These are phyloP conservation scores for Harrya chromipes DNA, from an alignment of 768 basidiomycete genomes.

Conservation along the genomic window DNA sequence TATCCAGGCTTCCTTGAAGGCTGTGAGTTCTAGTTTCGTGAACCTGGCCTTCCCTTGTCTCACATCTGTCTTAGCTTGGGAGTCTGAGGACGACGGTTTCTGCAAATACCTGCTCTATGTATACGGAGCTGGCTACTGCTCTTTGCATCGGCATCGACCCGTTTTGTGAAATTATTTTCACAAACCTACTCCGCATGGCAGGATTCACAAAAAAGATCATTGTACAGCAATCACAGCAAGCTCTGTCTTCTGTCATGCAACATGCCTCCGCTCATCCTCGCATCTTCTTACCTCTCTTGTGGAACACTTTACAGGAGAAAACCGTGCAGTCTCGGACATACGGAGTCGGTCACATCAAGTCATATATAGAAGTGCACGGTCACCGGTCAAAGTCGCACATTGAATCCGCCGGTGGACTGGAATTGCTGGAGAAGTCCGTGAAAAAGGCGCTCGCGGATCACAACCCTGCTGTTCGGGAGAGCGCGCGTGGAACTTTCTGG, in stretches of 20 bases:
- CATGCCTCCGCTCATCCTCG: constrained; percentile 72
- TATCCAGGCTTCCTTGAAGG: constrained; percentile 80
- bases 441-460: constrained; percentile 73
- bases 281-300: constrained; percentile 63
- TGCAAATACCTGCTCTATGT: constrained; percentile 71
- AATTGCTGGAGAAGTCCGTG: constrained; percentile 69
- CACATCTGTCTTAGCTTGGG: constrained; percentile 50
- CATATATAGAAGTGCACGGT: constrained; percentile 73
- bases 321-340: constrained; percentile 69
- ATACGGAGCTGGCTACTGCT: constrained; percentile 65
- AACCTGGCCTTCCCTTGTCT: background rate
- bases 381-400: constrained; percentile 58
- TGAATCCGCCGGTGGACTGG: constrained; percentile 65
- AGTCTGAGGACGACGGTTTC: constrained; percentile 93
- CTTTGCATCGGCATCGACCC: constrained; percentile 73
- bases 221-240: constrained; percentile 79
- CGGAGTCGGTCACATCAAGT: constrained; percentile 66
- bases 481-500: constrained; percentile 76
- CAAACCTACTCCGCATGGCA: constrained; percentile 81
- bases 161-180: constrained; percentile 71
- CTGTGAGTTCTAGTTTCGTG: constrained; percentile 49
- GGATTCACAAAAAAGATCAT: constrained; percentile 91
- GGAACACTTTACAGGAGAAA: constrained; percentile 74
- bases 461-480: constrained; percentile 77
- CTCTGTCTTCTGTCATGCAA: constrained; percentile 63